A percentile compares a stretch with the other conserved stretches of the same genome.
Evolutionary conservation across 352 stramenopile genomes (phyloP).

Genomic region (Pythium coloratum): DNA sequence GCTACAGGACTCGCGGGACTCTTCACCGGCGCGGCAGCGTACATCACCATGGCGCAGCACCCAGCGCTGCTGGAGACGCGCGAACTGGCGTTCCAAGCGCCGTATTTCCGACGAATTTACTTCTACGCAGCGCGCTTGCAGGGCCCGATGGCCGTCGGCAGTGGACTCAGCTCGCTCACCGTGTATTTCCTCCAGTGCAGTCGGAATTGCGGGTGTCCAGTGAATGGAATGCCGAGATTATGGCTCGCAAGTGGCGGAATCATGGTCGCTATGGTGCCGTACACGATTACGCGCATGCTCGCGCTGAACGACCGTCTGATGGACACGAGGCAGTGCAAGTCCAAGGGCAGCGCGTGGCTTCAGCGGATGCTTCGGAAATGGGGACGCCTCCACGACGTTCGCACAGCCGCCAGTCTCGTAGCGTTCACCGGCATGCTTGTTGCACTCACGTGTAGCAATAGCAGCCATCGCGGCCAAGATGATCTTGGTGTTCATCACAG

Average conservation of each 20-base stretch:
- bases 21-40: slow-evolving; percentile 66
- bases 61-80: slow-evolving; percentile 65
- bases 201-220: slow-evolving; percentile 22
- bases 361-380: slow-evolving; percentile 53
- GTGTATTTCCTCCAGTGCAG: slow-evolving; percentile 46
- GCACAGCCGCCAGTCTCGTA: slow-evolving; percentile 46
- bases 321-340: slow-evolving; percentile 43
- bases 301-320: slow-evolving; percentile 61
- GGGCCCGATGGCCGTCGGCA: slow-evolving; percentile 53
- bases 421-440: slow-evolving; percentile 66
- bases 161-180: slow-evolving; percentile 46
- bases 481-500: neutral
- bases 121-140: slow-evolving; percentile 70
- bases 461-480: neutral
- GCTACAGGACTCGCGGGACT: slow-evolving; percentile 61
- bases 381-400: slow-evolving; percentile 56
- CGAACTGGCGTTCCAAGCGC: slow-evolving; percentile 54
- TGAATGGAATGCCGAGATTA: slow-evolving; percentile 39
- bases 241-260: slow-evolving; percentile 58
- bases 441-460: slow-evolving; percentile 42
- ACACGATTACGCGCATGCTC: slow-evolving; percentile 70
- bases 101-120: slow-evolving; percentile 82
- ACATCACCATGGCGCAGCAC: slow-evolving; percentile 74
- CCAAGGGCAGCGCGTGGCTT: slow-evolving; percentile 47
- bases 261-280: slow-evolving; percentile 62